Evolutionary conservation across 164 flowering plant genomes (phyloP), one percentile per base, ranked within the genome.

Genomic region (Amborella trichopoda): DNA sequence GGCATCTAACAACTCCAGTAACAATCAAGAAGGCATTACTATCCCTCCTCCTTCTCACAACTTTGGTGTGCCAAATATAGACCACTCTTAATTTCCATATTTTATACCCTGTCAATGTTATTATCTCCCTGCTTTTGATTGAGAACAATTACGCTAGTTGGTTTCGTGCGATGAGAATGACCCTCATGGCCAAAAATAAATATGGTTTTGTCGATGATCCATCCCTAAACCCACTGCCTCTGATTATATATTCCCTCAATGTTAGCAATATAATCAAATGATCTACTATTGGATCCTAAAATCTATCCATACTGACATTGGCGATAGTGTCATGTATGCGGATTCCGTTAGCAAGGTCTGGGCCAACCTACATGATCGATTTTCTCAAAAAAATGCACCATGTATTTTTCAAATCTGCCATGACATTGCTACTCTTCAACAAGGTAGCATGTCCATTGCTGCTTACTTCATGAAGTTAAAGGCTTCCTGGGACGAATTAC

Each of bases 191-290:
- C 2, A 43, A 42, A 21, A 23, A 41, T 24, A 43, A 52, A 22
- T 6, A 13, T 21, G 40, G 40, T 2, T 41, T 52, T 28, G 13
- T 52, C 11, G 14, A 5, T n/a, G 41, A 23, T 14, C 3, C 23
- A 2, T 5, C 20, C 26, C 51, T 17, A 43, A 43, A 43, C 3
- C 23, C 26, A 30, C 26, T 23, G 24, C 32, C 26, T 5, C 24
- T 1, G 2, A 21, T 20, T 22, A 25, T n/a, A 9, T 22, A 10
- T 8, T 18, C 23, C 13, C 13, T 20, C 32, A 4, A 11, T 44
- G 34, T 17, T 16, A 9, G 9, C 3, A 33, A 17, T 53, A 49
- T 16, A 53, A 53, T 34, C n/a, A 53, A 16, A 44, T 53, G 50
- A 33, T 36, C 10, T 4, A 32, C 0, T 44, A 41, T 2, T 53